These are phyloP conservation scores for Amylostereum areolatum DNA, from an alignment of 1,284 basidiomycete genomes.

Conservation along the genomic window DNA sequence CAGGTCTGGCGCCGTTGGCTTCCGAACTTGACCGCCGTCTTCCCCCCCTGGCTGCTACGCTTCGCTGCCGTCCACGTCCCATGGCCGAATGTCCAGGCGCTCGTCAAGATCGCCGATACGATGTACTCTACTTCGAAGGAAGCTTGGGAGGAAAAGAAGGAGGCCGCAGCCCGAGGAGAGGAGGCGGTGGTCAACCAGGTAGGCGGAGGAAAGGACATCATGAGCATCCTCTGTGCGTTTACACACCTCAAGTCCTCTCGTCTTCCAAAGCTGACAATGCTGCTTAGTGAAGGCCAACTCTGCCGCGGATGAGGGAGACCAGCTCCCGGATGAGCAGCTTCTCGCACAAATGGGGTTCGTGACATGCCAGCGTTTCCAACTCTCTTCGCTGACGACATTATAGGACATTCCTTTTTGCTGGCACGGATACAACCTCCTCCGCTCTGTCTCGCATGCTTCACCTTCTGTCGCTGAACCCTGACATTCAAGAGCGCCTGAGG, in stretches of 20 bases:
- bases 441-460: conserved; percentile 14
- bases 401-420: conserved; percentile 17
- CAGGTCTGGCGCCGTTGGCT: background rate
- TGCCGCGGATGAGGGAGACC: conserved; percentile 8
- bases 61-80: conserved; percentile 14
- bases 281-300: conserved; percentile 11
- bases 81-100: conserved; percentile 8
- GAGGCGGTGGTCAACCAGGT: conserved; percentile 26
- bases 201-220: conserved; percentile 36
- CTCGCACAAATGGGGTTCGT: conserved; percentile 13
- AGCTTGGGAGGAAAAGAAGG: conserved; percentile 33
- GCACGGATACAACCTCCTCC: conserved; percentile 17
- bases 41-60: conserved; percentile 9
- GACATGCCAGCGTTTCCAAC: background rate
- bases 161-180: conserved; percentile 28
- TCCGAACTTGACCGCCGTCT: conserved; percentile 12
- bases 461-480: conserved; percentile 12
- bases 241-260: background rate
- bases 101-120: conserved; percentile 14
- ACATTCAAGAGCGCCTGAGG: conserved; percentile 13
- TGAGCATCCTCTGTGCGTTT: conserved; percentile 38
- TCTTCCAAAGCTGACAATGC: background rate
- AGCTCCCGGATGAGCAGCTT: conserved; percentile 5
- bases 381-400: background rate
- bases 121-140: conserved; percentile 12